Evolutionary conservation across 352 stramenopile genomes (phyloP).

Genomic region (Phytophthora podocarpi): DNA sequence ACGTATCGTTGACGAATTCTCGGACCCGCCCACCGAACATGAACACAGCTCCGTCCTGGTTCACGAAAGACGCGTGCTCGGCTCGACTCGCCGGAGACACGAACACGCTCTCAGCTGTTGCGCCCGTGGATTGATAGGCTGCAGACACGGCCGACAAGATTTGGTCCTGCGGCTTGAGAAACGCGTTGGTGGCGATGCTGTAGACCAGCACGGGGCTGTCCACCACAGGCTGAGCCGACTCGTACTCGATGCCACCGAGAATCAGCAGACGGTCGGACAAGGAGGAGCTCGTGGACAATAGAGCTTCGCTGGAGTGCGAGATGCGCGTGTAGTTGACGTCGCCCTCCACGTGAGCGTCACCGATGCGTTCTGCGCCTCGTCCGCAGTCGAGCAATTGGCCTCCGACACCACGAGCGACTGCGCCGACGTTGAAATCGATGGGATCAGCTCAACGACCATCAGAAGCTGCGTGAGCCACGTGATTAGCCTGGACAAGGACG

Average conservation of each 20-base stretch:
- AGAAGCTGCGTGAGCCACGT: conserved; percentile 7
- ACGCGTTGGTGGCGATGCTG: conserved; percentile 43
- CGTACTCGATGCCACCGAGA: conserved; percentile 73
- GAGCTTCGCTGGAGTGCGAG: conserved; percentile 46
- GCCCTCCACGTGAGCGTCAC: conserved; percentile 45
- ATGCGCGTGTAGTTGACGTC: conserved; percentile 54
- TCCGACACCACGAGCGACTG: conserved; percentile 32
- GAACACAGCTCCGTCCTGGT: conserved; percentile 37
- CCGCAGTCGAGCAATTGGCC: conserved; percentile 36
- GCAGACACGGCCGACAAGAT: conserved; percentile 50
- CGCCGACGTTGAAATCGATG: too few relatives aligned
- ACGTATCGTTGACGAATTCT: conserved; percentile 65
- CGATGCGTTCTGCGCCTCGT: conserved; percentile 44
- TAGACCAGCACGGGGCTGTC: conserved; percentile 62
- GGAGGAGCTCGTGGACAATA: conserved; percentile 10
- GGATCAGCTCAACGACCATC: not conserved
- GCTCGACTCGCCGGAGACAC: conserved; percentile 58
- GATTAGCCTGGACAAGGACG: too few relatives aligned
- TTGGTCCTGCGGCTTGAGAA: conserved; percentile 48
- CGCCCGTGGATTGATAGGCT: conserved; percentile 19
- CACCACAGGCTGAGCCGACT: conserved; percentile 70
- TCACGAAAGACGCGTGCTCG: conserved; percentile 57
- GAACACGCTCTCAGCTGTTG: conserved; percentile 56
- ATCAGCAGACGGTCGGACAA: conserved; percentile 43
- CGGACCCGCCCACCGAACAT: conserved; percentile 64